These are phyloP conservation scores for Neurospora pannonica DNA, from an alignment of 495 filamentous ascomycete species.

Conservation along the genomic window DNA sequence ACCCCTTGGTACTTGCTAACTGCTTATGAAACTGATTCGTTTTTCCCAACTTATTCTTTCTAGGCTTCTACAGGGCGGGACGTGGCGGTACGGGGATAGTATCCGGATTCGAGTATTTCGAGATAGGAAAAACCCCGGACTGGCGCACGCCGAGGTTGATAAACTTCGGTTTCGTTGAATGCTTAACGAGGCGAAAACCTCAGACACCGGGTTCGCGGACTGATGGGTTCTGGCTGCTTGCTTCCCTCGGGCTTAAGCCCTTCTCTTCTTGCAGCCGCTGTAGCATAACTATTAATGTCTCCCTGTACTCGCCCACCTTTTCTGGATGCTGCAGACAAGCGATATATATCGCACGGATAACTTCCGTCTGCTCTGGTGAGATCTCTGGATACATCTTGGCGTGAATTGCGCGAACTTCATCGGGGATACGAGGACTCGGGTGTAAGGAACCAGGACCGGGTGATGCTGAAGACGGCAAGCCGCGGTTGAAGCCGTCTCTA, in stretches of 20 bases:
- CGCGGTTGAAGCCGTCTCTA: not conserved
- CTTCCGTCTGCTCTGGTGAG: not conserved
- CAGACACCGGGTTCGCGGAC: not conserved
- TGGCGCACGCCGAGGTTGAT: too few species aligned
- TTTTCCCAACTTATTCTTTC: too few species aligned
- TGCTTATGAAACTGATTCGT: too few species aligned
- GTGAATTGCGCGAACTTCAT: not conserved
- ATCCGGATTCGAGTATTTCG: too few species aligned
- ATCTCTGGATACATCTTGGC: not conserved
- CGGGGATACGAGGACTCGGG: not conserved
- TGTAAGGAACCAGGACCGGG: not conserved
- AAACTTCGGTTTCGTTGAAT: not conserved
- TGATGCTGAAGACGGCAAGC: not conserved
- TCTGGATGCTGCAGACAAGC: not conserved
- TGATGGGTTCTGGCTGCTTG: not conserved
- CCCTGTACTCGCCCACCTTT: not conserved
- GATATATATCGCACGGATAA: not conserved
- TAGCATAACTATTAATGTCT: not conserved
- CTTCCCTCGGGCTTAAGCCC: not conserved
- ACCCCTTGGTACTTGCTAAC: not conserved
- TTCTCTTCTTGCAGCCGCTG: not conserved
- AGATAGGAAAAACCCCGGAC: too few species aligned
- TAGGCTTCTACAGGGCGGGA: too few species aligned
- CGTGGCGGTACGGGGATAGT: too few species aligned
- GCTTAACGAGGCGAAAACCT: not conserved